Evolutionary conservation across 1,284 basidiomycete genomes (phyloP).

Genomic region (Ganoderma sinense): DNA sequence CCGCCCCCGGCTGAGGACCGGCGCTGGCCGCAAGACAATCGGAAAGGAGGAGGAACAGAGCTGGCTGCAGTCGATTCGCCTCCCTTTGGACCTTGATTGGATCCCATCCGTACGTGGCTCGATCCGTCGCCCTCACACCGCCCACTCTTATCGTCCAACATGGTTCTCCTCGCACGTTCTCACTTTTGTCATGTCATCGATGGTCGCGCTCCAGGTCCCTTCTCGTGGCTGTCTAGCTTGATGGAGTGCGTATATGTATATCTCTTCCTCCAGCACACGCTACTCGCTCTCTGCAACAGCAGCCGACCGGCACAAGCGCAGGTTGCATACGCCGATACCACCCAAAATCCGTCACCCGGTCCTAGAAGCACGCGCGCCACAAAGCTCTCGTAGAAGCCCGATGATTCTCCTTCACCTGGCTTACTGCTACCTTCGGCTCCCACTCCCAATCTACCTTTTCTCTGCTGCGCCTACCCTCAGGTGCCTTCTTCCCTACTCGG

Average conservation of each 20-base stretch:
- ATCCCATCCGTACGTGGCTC: neutral
- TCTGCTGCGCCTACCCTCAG: neutral
- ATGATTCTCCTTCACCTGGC: constrained; percentile 24
- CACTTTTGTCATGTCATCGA: constrained; percentile 2
- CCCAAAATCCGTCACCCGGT: constrained; percentile 4
- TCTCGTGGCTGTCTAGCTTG: neutral
- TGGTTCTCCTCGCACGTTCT: constrained; percentile 1
- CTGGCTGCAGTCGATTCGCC: neutral
- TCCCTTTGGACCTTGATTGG: no score
- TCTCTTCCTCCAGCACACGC: neutral
- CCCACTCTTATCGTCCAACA: constrained; percentile 21
- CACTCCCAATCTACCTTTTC: constrained; percentile 1
- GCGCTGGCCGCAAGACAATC: constrained; percentile 1
- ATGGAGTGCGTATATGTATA: neutral
- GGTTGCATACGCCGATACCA: neutral
- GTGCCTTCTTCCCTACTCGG: constrained; percentile 16
- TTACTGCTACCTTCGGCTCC: neutral
- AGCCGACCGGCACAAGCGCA: constrained; percentile 4
- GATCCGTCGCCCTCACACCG: constrained; percentile 11
- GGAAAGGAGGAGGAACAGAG: constrained; percentile 4
- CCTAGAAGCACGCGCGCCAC: constrained; percentile 22
- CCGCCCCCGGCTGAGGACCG: neutral
- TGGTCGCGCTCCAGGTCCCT: neutral
- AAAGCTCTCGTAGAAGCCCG: constrained; percentile 26
- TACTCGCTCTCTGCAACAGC: constrained; percentile 3